Percentiles rank a stretch among this genome's conserved stretches.
Conservation (phyloP, 2,329 filamentous ascomycete species). For the Sarocladiaceae sp. region DNA sequence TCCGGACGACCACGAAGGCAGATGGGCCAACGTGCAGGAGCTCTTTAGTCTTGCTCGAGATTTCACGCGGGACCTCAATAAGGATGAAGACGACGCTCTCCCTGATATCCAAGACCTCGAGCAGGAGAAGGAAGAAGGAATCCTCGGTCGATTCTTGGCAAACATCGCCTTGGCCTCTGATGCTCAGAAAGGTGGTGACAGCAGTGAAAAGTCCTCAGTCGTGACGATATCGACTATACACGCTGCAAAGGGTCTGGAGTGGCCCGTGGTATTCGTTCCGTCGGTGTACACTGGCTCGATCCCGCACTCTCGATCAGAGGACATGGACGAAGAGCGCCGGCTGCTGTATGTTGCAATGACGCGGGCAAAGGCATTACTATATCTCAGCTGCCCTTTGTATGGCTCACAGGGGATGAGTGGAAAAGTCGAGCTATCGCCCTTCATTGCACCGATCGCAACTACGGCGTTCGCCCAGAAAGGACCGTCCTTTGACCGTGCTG, state of each 20-base stretch:
- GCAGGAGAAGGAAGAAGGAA: slow-evolving; percentile 57
- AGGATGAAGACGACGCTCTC: slow-evolving; percentile 46
- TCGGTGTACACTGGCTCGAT: slow-evolving; percentile 86
- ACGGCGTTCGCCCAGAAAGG: slow-evolving; percentile 51
- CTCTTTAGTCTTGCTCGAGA: slow-evolving; percentile 75
- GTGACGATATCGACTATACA: slow-evolving; percentile 96
- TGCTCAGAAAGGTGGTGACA: slow-evolving; percentile 56
- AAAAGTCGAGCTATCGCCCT: slow-evolving; percentile 62
- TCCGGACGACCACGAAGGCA: slow-evolving; percentile 65
- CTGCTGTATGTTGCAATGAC: slow-evolving; percentile 97
- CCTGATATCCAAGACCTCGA: slow-evolving; percentile 65
- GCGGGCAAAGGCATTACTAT: slow-evolving; percentile 76
- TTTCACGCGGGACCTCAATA: slow-evolving; percentile 43
- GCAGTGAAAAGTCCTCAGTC: slow-evolving; percentile 50
- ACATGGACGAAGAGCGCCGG: slow-evolving; percentile 79
- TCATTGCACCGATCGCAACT: slow-evolving; percentile 49
- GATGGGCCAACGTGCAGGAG: slow-evolving; percentile 87
- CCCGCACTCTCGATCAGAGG: slow-evolving; percentile 79
- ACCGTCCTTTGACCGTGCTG: slow-evolving; percentile 58
- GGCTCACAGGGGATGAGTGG: slow-evolving; percentile 52
- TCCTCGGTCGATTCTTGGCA: slow-evolving; percentile 73
- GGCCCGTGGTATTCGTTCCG: slow-evolving; percentile 91
- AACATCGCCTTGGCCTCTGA: slow-evolving; percentile 86
- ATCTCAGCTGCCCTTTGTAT: slow-evolving; percentile 72
- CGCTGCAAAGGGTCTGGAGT: slow-evolving; percentile 91